Evolutionary conservation across 495 filamentous ascomycete genomes (phyloP), one percentile per base, ranked within the genome.

Genomic region (Penicillium cosmopolitanum): DNA sequence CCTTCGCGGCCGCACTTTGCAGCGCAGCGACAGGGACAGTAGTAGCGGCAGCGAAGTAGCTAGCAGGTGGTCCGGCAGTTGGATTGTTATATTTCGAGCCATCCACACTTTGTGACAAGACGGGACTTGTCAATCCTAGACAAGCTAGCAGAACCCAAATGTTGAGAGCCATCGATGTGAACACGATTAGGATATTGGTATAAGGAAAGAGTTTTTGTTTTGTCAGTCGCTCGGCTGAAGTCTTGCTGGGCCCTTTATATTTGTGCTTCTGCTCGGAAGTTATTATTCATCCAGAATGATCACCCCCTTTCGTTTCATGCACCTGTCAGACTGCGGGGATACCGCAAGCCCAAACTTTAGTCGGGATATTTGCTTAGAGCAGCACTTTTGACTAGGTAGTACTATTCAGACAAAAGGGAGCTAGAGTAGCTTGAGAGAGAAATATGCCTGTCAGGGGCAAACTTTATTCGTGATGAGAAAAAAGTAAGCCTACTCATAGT

Each of bases 1-100:
- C 67, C 18, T 61, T 61, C 0, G 65, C 62, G 42, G 71, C 70
- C 10, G 72, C 72, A 18, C 36, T 67, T 28, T 72, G 51, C 50
- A 74, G 25, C 2, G 66, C 65, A 28, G 63, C 55, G 5, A 73
- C 65, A 12, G 66, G 66, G 18, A 73, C 58, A 1, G 72, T 62
- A 0, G 64, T 48, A 1, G 62, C 60, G 44, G 72, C 72, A 5
- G 66, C 57, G 28, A 74, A 75, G n/a, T 51, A 70, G 51, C 66
- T 76, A 0, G 63, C 51, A 1, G 71, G 70, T 8, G 71, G 67
- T 3, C 69, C 71, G 7, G 52, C 64, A 4, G 62, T 57, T 42
- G 71, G 69, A 23, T 61, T 60, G 43, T 73, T 50, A 25, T 64
- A 73, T 9, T 73, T 46, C 4, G 65, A 47, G 19, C 71, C 71